Base-by-base conservation (phyloP, 2,329 filamentous ascomycete species). In the Zymoseptoria pseudotritici region DNA sequence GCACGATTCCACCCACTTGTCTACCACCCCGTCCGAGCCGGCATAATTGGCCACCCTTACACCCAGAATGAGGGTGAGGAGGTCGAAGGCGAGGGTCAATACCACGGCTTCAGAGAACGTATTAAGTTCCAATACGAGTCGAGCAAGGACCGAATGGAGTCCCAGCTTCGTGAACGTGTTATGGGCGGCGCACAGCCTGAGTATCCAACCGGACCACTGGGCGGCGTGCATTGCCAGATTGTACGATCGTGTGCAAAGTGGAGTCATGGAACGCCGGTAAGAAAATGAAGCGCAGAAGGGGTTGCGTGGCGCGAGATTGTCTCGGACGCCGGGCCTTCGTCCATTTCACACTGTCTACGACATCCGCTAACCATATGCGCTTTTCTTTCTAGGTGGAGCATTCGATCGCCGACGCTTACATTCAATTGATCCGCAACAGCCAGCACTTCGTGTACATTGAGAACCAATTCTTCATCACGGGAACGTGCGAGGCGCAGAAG, bases 401-500 rank as follows among this genome's bases (percentile, higher is more conserved):
- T 72, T 96, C 91, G 0, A 93, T 99, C 70, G 92, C 96, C 79
- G 94, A 88, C 63, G 93, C 93, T 2, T 97, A 97, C 70, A 84
- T 96, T 65, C 93, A 95, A 73, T 86, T 95, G 79, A 99, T 99
- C 67, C 88, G 94, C 64, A 87, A 95, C 64, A 96, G 91, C 2
- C 90, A 97, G 55, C 93, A 97, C 73, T 96, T 96, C 69, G 57
- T 99, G 22, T 99, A 97, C 77, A 96, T 99, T 62, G 94, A 99
- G 74, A 97, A 97, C 70, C 94, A 99, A 70, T 97, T 97, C 78
- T 99, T 97, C 80, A 97, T 95, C 71, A 66, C 65, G 1, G 65
- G 89, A 2, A 92, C 89, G 1, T 80, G 79, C 54, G 81, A 88
- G 57, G 77, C 85, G 59, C 89, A 91, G 71, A 81, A 81, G 62